Evolutionary conservation across 2,329 filamentous ascomycete species (phyloP).

Genomic region (Truncatella angustata): DNA sequence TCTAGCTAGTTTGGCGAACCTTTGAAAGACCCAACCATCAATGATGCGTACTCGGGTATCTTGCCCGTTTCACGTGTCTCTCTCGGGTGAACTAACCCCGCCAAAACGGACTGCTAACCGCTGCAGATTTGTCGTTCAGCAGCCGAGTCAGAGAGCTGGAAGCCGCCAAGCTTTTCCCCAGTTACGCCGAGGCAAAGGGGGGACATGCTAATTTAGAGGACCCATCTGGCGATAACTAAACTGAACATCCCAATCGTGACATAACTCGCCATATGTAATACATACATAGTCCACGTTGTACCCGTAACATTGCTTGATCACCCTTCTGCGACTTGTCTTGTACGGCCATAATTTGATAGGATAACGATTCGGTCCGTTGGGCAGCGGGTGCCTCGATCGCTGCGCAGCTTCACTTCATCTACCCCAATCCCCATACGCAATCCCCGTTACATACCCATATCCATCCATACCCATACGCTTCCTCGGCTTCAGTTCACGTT

Average conservation of each 20-base stretch:
- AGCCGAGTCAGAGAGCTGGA: background rate
- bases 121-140: background rate
- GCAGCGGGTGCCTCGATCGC: background rate
- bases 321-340: background rate
- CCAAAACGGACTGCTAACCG: background rate
- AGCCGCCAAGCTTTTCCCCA: background rate
- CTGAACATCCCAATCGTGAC: background rate
- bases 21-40: background rate
- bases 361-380: background rate
- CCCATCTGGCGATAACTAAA: constrained; percentile 1
- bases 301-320: background rate
- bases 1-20: too few species aligned
- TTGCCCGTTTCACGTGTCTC: background rate
- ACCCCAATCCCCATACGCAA: too few species aligned
- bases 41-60: background rate
- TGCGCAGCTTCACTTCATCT: too few species aligned
- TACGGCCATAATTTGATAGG: too few species aligned
- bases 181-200: constrained; percentile 6
- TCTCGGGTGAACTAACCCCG: background rate
- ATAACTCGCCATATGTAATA: background rate
- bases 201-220: too few species aligned
- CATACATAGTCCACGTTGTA: background rate
- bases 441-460: too few species aligned
- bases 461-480: constrained; percentile 4
- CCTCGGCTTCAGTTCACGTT: constrained; percentile 4